These are phyloP conservation scores for Skeletonema grethae DNA, from an alignment of 108 stramenopile species.

Conservation along the genomic window DNA sequence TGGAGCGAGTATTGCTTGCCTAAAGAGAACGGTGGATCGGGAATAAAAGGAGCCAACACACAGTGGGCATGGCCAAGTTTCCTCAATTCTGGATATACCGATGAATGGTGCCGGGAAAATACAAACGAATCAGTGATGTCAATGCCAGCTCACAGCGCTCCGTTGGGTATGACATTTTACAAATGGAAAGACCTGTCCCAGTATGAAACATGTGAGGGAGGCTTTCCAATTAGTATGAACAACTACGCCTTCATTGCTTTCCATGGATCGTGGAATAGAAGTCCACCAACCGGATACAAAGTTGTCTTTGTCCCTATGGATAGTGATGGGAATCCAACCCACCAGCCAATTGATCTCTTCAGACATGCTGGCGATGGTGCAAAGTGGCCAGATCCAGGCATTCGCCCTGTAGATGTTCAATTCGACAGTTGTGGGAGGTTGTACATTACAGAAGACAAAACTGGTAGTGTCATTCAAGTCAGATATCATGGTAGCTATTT, in stretches of 20 bases:
- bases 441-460: conserved; percentile 67
- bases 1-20: conserved; percentile 71
- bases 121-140: conserved; percentile 47
- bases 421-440: conserved; percentile 79
- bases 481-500: conserved; percentile 27
- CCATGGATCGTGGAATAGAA: conserved; percentile 83
- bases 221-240: conserved; percentile 63
- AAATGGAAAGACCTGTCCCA: conserved; percentile 45
- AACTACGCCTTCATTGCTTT: conserved; percentile 76
- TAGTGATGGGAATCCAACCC: conserved; percentile 47
- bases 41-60: conserved; percentile 50
- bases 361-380: conserved; percentile 54
- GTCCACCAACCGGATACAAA: conserved; percentile 77
- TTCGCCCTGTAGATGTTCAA: conserved; percentile 76
- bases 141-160: conserved; percentile 80
- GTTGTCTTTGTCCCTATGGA: conserved; percentile 71
- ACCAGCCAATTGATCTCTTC: conserved; percentile 58
- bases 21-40: conserved; percentile 37
- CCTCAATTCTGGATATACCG: conserved; percentile 45
- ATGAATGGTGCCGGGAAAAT: conserved; percentile 68
- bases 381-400: conserved; percentile 52
- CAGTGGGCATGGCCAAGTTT: conserved; percentile 78
- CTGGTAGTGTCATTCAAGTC: conserved; percentile 42
- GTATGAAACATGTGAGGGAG: conserved; percentile 32
- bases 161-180: conserved; percentile 78